Evolutionary conservation across 495 filamentous ascomycete genomes (phyloP).

Genomic region (Aspergillus mulundensis): DNA sequence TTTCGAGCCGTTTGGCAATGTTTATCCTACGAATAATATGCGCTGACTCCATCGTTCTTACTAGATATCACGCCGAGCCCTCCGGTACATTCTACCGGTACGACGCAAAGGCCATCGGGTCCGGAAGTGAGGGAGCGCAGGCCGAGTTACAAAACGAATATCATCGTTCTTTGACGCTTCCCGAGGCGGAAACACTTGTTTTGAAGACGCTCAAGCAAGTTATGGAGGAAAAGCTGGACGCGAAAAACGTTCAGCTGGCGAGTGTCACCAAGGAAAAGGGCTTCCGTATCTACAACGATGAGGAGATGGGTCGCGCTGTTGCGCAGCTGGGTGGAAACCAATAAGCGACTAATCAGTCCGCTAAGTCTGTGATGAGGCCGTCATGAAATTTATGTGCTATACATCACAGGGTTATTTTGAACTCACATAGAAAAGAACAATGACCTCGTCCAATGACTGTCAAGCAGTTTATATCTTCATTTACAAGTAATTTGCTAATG

Average conservation of each 20-base stretch:
- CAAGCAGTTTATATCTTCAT: neutral
- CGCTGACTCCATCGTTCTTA: neutral
- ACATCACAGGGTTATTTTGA: slow-evolving; percentile 17
- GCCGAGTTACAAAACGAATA: slow-evolving; percentile 98
- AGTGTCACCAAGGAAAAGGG: slow-evolving; percentile 97
- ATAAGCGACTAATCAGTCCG: slow-evolving; percentile 26
- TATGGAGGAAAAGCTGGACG: slow-evolving; percentile 99
- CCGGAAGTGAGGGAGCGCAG: slow-evolving; percentile 92
- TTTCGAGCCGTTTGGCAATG: neutral
- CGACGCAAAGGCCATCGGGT: slow-evolving; percentile 97
- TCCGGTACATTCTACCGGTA: slow-evolving; percentile 98
- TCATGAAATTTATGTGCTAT: slow-evolving; percentile 12
- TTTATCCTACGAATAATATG: neutral
- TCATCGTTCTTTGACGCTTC: slow-evolving; percentile 92
- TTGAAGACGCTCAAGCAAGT: slow-evolving; percentile 99
- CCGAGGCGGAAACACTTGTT: slow-evolving; percentile 90
- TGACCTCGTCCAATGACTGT: slow-evolving; percentile 19
- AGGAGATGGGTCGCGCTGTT: slow-evolving; percentile 91
- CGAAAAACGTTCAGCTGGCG: slow-evolving; percentile 96
- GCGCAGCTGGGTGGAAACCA: slow-evolving; percentile 56
- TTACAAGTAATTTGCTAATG: neutral
- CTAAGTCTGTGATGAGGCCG: slow-evolving; percentile 3
- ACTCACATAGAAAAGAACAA: slow-evolving; percentile 31
- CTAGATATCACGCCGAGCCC: slow-evolving; percentile 91
- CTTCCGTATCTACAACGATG: slow-evolving; percentile 95